phyloP scores from a whole-genome alignment of 1,139 yeast genomes.

The Protomyces inouyei region DNA sequence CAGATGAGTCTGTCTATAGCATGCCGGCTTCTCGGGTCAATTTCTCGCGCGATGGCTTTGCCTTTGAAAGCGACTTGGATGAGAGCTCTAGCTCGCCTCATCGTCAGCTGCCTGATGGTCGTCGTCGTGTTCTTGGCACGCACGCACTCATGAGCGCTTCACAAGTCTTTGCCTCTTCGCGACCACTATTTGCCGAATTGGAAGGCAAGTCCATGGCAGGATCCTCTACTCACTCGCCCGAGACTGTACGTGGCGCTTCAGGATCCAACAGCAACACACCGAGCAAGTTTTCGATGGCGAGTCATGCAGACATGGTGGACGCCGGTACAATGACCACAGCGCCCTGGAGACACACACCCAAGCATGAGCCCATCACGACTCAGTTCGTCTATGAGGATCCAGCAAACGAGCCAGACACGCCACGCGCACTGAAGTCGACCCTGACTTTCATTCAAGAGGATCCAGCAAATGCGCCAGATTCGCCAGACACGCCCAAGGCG shows the following conservation, averaged over 20 bases:
- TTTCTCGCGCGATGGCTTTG: not conserved
- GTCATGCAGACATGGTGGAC: not conserved
- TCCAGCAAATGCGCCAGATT: not conserved
- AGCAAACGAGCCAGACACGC: not conserved
- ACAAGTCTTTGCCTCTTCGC: not conserved
- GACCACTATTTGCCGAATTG: not conserved
- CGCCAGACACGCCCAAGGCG: not conserved
- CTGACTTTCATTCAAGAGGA: slow-evolving; percentile 2
- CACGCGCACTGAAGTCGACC: not conserved
- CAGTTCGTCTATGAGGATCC: not conserved
- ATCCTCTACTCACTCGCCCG: not conserved
- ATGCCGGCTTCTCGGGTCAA: not conserved
- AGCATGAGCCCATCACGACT: not conserved
- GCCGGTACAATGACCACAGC: slow-evolving; percentile 10
- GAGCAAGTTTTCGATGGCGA: not conserved
- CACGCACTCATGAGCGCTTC: not conserved
- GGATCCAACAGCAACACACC: not conserved
- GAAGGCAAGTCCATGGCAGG: not conserved
- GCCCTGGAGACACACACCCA: not conserved
- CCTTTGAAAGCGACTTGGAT: not conserved
- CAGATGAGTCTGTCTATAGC: not conserved
- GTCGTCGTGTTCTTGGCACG: not conserved
- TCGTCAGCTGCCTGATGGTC: not conserved
- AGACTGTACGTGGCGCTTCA: not conserved
- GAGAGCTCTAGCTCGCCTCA: not conserved